Evolutionary conservation across 306 rosid genomes (phyloP).

Genomic region (Fragaria ananassa): DNA sequence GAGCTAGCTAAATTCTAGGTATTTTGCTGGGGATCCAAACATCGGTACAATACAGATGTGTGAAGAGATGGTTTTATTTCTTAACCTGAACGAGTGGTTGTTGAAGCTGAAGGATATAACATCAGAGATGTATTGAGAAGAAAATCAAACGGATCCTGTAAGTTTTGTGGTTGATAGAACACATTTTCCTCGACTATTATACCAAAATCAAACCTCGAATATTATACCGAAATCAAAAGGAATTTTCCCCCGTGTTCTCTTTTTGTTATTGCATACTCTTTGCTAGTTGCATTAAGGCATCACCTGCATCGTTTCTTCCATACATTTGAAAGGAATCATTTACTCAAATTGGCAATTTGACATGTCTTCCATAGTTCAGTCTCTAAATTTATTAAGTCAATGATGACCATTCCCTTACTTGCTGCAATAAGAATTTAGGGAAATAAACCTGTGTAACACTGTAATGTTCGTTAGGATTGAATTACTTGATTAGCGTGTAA

Average conservation of each 20-base stretch:
- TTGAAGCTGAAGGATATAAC: slow-evolving; percentile 24
- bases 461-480: not conserved
- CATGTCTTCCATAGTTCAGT: not conserved
- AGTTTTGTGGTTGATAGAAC: slow-evolving; percentile 25
- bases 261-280: not conserved
- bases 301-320: not conserved
- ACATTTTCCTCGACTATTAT: slow-evolving; percentile 8
- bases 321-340: not conserved
- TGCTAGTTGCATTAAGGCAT: not conserved
- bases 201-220: slow-evolving; percentile 6
- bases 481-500: no score
- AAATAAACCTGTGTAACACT: not conserved
- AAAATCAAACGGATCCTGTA: slow-evolving; percentile 25
- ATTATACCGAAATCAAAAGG: not conserved
- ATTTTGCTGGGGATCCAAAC: slow-evolving; percentile 16
- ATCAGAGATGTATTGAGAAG: slow-evolving; percentile 33
- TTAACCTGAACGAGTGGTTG: slow-evolving; percentile 18
- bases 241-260: not conserved
- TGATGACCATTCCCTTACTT: not conserved
- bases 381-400: not conserved
- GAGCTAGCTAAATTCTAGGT: slow-evolving; percentile 47
- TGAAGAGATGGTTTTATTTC: slow-evolving; percentile 27
- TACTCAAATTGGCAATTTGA: not conserved
- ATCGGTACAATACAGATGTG: slow-evolving; percentile 22
- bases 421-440: not conserved